Evolutionary conservation across 1,284 basidiomycete species (phyloP).

Genomic region (Anthracocystis walkeri): DNA sequence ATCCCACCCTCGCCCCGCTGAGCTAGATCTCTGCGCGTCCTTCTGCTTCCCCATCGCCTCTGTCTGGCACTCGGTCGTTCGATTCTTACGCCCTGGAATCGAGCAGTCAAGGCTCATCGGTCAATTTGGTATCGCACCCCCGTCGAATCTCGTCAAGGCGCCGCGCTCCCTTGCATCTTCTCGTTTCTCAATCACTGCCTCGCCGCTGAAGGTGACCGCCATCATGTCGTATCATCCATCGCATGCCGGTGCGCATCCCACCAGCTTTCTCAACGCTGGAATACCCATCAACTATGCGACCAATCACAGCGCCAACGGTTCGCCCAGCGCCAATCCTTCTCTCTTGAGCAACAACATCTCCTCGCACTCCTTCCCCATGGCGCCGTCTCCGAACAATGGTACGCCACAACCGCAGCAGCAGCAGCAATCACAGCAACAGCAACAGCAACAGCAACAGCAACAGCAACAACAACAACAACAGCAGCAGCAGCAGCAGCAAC

Average conservation of each 20-base stretch:
- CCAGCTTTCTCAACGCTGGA: slow-evolving; percentile 27
- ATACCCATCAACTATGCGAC: slow-evolving; percentile 40
- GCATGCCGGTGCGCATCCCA: slow-evolving; percentile 36
- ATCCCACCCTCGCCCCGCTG: neutral
- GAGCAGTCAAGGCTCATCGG: neutral
- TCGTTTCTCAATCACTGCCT: neutral
- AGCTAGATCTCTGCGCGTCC: neutral
- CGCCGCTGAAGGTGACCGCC: neutral
- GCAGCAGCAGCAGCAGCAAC: slow-evolving; percentile 26
- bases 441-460: slow-evolving; percentile 12
- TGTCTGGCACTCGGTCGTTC: neutral
- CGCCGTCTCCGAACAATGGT: slow-evolving; percentile 36
- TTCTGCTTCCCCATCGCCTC: neutral
- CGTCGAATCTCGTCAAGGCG: neutral
- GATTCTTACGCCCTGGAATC: neutral
- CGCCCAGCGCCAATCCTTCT: slow-evolving; percentile 24
- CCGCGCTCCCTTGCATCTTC: neutral
- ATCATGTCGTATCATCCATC: slow-evolving; percentile 53
- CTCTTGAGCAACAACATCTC: slow-evolving; percentile 37
- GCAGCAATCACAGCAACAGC: slow-evolving; percentile 10
- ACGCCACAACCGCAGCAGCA: slow-evolving; percentile 29
- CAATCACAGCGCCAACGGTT: slow-evolving; percentile 21
- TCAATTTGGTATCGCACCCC: neutral
- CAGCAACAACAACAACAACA: slow-evolving; percentile 33
- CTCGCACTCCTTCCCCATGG: slow-evolving; percentile 48